Conservation (phyloP, 495 filamentous ascomycete species). For the Peziza echinospora region DNA sequence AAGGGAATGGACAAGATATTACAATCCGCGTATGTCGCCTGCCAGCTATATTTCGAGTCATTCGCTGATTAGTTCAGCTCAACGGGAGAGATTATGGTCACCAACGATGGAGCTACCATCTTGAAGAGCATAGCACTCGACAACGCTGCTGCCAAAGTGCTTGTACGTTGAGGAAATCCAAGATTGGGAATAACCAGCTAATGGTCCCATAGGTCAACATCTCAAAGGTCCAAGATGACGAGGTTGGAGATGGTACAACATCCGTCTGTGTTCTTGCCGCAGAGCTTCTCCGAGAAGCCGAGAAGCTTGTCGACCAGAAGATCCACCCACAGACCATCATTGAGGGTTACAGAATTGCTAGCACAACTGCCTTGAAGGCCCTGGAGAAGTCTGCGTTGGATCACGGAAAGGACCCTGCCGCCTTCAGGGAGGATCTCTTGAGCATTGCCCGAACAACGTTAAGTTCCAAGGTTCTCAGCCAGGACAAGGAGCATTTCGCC, state of each 20-base stretch:
- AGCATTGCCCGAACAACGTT: conserved; percentile 89
- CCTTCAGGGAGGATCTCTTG: conserved; percentile 74
- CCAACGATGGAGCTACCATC: conserved; percentile 95
- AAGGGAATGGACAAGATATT: conserved; percentile 99
- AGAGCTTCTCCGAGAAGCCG: conserved; percentile 84
- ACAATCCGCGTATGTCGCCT: conserved; percentile 61
- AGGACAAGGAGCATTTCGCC: conserved; percentile 84
- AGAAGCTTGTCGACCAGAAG: conserved; percentile 89
- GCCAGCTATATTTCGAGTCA: conserved; percentile 9
- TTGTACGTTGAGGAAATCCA: conserved; percentile 34
- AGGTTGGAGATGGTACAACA: conserved; percentile 89
- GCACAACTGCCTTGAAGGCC: conserved; percentile 60
- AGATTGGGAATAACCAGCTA: too few species aligned
- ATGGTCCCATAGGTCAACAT: conserved; percentile 46
- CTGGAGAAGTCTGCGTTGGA: conserved; percentile 70
- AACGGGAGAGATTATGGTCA: conserved; percentile 91
- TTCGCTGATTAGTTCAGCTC: conserved; percentile 48
- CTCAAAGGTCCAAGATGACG: conserved; percentile 97
- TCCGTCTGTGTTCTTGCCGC: conserved; percentile 83
- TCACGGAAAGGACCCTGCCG: conserved; percentile 57
- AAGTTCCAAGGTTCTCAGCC: conserved; percentile 88
- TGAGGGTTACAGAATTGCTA: conserved; percentile 94
- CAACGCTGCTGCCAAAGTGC: conserved; percentile 89
- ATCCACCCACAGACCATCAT: conserved; percentile 99
- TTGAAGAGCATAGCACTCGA: conserved; percentile 97